Conservation (phyloP, 257 asterid genomes). For the Phtheirospermum japonicum region DNA sequence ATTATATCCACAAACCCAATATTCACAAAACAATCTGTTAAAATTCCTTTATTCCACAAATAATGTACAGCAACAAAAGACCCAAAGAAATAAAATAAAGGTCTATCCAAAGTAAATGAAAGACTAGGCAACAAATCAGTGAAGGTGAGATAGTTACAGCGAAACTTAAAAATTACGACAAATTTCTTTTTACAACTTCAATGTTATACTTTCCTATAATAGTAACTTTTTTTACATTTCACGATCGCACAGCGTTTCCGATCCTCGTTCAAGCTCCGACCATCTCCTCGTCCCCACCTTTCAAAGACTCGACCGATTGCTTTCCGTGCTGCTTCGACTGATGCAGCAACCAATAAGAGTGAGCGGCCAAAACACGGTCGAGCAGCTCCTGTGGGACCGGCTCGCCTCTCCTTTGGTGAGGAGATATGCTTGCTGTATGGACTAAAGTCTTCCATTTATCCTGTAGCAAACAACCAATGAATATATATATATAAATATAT, state of each 20-base stretch:
- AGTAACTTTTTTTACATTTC: constrained; percentile 36
- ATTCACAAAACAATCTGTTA: too few species aligned
- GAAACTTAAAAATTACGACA: constrained; percentile 25
- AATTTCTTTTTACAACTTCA: constrained; percentile 39
- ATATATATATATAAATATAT: background rate
- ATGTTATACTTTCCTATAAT: constrained; percentile 32
- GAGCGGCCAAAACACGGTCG: constrained; percentile 71
- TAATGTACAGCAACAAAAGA: constrained; percentile 23
- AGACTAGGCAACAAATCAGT: constrained; percentile 43
- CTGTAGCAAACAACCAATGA: constrained; percentile 35
- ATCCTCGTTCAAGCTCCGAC: constrained; percentile 38
- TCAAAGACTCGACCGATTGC: constrained; percentile 37
- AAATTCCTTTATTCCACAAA: constrained; percentile 28
- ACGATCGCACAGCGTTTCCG: constrained; percentile 9
- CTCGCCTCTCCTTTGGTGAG: constrained; percentile 89
- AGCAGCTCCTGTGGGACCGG: constrained; percentile 89
- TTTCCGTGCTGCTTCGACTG: constrained; percentile 66
- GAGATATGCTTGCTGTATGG: constrained; percentile 89
- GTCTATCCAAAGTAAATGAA: constrained; percentile 31
- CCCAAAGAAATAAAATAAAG: background rate
- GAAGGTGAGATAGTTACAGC: constrained; percentile 33
- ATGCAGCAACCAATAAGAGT: constrained; percentile 69
- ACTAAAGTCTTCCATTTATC: constrained; percentile 96
- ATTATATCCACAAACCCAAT: too few species aligned
- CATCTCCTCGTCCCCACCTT: constrained; percentile 24